Evolutionary conservation across 768 basidiomycete species (phyloP).

Genomic region (Macrolepiota dolichaula): DNA sequence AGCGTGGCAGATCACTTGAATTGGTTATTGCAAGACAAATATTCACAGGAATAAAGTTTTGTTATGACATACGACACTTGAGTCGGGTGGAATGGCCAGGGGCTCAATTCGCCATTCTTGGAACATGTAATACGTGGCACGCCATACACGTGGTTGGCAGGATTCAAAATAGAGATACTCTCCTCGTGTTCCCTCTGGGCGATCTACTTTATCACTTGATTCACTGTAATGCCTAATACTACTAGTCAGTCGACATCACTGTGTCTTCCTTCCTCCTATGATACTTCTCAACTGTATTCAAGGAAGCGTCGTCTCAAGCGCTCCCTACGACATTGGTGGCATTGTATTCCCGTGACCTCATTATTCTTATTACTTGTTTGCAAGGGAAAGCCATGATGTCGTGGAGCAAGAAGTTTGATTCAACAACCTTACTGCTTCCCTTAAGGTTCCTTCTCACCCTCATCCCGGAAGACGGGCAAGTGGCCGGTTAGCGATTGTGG

Average conservation of each 20-base stretch:
- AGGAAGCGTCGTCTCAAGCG: neutral
- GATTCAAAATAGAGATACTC: neutral
- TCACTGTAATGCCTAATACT: neutral
- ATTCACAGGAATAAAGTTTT: neutral
- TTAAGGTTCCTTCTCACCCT: neutral
- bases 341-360: neutral
- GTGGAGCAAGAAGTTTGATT: constrained; percentile 2
- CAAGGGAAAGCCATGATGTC: neutral
- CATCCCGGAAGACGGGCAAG: neutral
- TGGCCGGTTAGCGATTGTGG: neutral
- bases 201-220: neutral
- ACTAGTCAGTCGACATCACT: too few relatives aligned
- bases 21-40: neutral
- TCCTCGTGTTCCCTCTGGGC: neutral
- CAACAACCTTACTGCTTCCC: neutral
- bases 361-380: neutral
- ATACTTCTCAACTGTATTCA: neutral
- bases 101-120: neutral
- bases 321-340: neutral
- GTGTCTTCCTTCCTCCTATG: too few relatives aligned
- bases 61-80: neutral
- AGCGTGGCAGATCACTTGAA: neutral
- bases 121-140: neutral
- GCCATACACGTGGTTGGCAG: neutral
- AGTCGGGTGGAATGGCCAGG: neutral